Conservation (phyloP, 495 filamentous ascomycete species). For the Thermothielavioides terrestris region DNA sequence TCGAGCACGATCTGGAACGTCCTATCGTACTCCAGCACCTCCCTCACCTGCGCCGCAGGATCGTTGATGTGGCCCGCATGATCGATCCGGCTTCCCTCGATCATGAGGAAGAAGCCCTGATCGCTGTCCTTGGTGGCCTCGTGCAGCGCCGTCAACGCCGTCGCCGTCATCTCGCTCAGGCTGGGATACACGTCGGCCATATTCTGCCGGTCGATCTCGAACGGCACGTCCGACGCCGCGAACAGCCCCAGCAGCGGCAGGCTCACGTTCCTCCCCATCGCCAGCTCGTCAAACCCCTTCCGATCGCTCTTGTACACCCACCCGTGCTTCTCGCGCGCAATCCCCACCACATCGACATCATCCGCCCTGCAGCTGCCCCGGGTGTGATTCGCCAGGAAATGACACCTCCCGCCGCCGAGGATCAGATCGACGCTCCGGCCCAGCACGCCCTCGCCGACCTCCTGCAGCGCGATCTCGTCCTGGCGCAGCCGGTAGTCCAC, state of each 20-base stretch:
- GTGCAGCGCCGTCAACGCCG: conserved; percentile 67
- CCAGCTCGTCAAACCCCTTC: conserved; percentile 66
- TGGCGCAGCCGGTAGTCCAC: conserved; percentile 70
- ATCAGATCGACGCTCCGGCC: conserved; percentile 85
- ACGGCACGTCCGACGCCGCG: conserved; percentile 75
- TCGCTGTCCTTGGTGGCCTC: conserved; percentile 79
- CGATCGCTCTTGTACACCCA: conserved; percentile 71
- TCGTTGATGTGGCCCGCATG: conserved; percentile 95
- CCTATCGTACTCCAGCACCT: conserved; percentile 86
- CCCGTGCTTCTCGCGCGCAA: conserved; percentile 62
- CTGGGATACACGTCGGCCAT: conserved; percentile 77
- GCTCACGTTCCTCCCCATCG: conserved; percentile 59
- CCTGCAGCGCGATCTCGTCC: conserved; percentile 85
- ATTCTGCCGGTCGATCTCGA: conserved; percentile 77
- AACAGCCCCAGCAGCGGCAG: conserved; percentile 84
- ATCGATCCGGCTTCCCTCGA: conserved; percentile 92
- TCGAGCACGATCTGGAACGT: conserved; percentile 74
- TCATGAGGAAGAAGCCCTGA: conserved; percentile 96
- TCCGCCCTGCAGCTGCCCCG: conserved; percentile 70
- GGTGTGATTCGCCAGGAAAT: conserved; percentile 77
- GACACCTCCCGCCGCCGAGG: conserved; percentile 85
- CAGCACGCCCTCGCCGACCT: conserved; percentile 72
- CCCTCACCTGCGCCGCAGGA: conserved; percentile 88
- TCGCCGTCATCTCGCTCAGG: conserved; percentile 82
- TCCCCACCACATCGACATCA: conserved; percentile 54